Percentiles rank a stretch among this genome's conserved stretches.
Evolutionary conservation across 192 early-diverging fungal species (phyloP).

Genomic region (Gaertneriomyces sp.): DNA sequence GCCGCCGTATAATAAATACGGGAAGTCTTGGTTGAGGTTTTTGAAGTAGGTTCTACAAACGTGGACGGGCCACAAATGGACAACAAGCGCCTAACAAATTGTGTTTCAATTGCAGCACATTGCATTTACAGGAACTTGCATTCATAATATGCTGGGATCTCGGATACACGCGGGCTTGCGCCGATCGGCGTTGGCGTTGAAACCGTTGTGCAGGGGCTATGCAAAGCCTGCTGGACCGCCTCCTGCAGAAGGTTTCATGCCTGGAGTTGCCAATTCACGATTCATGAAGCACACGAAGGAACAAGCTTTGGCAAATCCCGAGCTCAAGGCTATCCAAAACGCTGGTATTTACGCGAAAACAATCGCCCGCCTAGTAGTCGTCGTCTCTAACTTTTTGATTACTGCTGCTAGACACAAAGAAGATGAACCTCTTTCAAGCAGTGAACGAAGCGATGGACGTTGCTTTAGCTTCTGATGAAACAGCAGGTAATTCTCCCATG

Average conservation of each 20-base stretch:
- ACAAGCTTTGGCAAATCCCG: slow-evolving; percentile 55
- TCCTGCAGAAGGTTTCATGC: slow-evolving; percentile 77
- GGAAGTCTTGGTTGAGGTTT: too few species aligned
- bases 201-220: too few species aligned
- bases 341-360: slow-evolving; percentile 52
- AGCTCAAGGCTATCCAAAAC: slow-evolving; percentile 56
- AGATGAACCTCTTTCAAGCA: slow-evolving; percentile 91
- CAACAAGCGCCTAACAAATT: too few species aligned
- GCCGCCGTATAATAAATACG: too few species aligned
- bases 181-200: too few species aligned
- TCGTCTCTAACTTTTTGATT: not conserved
- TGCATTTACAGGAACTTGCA: too few species aligned
- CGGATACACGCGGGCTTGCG: too few species aligned
- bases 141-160: too few species aligned
- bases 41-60: too few species aligned
- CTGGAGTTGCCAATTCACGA: slow-evolving; percentile 77
- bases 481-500: slow-evolving; percentile 48
- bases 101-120: too few species aligned
- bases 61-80: too few species aligned
- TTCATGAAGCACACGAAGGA: slow-evolving; percentile 74
- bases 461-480: slow-evolving; percentile 83
- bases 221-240: slow-evolving; percentile 24
- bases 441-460: slow-evolving; percentile 93
- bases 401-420: slow-evolving; percentile 56
- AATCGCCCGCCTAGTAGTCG: slow-evolving; percentile 5